Evolutionary conservation across 352 stramenopile species (phyloP).

Genomic region (Globisporangium spinosum): DNA sequence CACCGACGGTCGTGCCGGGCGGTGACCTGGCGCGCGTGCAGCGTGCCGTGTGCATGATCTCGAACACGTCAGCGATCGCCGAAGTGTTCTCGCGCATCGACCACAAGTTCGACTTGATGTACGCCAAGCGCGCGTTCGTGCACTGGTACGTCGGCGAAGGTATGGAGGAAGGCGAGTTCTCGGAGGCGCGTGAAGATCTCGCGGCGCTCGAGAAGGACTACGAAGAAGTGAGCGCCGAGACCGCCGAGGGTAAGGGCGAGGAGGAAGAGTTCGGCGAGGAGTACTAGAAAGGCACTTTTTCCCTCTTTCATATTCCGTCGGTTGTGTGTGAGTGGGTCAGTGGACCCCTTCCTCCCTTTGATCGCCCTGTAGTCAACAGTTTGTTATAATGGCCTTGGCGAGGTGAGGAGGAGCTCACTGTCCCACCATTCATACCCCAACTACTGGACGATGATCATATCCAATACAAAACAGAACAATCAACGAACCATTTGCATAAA

Average conservation of each 20-base stretch:
- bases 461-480: not conserved
- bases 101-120: slow-evolving; percentile 99
- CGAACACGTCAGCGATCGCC: slow-evolving; percentile 98
- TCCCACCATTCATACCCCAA: not conserved
- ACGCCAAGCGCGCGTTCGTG: slow-evolving; percentile 98
- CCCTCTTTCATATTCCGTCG: not conserved
- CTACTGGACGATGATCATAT: not conserved
- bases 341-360: not conserved
- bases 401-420: not conserved
- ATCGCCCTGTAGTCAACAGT: not conserved
- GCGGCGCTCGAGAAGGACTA: slow-evolving; percentile 99
- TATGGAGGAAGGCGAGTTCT: slow-evolving; percentile 99
- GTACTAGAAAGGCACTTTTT: slow-evolving; percentile 49
- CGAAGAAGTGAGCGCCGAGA: slow-evolving; percentile 99
- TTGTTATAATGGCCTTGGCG: not conserved
- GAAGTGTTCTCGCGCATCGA: slow-evolving; percentile 98
- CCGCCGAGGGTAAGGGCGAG: slow-evolving; percentile 85
- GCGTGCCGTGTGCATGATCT: slow-evolving; percentile 98
- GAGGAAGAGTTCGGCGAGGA: slow-evolving; percentile 90
- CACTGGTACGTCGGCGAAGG: slow-evolving; percentile 99
- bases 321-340: not conserved
- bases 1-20: slow-evolving; percentile 93
- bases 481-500: not conserved
- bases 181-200: slow-evolving; percentile 97
- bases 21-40: slow-evolving; percentile 97